These are phyloP conservation scores for Aspergillus fijiensis DNA, from an alignment of 2,329 filamentous ascomycete species.

Conservation along the genomic window DNA sequence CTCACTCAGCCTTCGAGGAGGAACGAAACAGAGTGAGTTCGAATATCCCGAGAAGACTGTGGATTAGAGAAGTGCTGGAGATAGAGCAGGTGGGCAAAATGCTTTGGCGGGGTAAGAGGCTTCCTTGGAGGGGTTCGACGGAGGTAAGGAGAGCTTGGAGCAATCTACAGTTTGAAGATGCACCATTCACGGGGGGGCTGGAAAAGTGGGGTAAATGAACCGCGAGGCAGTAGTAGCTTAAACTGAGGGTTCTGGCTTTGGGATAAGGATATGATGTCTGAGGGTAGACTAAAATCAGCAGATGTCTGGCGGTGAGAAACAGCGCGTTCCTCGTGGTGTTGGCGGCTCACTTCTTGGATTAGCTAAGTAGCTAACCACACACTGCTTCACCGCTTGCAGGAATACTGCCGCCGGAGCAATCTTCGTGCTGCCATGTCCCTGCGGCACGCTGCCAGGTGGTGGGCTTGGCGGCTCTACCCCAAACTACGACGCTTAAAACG, in stretches of 20 bases:
- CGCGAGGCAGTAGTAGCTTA: constrained; percentile 5
- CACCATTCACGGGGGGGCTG: constrained; percentile 8
- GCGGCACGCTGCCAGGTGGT: no score
- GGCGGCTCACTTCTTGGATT: constrained; percentile 3
- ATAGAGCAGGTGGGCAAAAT: constrained; percentile 15
- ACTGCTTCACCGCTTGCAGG: no score
- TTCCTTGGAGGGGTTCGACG: constrained; percentile 26
- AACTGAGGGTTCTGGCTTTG: constrained; percentile 10
- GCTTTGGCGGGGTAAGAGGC: constrained; percentile 30
- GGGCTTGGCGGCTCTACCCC: no score
- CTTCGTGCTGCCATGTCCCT: neutral
- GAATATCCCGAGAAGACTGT: constrained; percentile 8
- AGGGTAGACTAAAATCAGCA: constrained; percentile 10
- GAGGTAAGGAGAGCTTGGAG: constrained; percentile 14
- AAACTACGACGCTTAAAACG: no score
- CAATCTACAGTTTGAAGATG: constrained; percentile 12
- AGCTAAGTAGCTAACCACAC: neutral
- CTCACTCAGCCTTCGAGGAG: constrained; percentile 11
- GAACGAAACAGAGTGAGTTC: neutral
- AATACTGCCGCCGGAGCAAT: constrained; percentile 7
- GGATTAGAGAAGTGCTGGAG: constrained; percentile 14
- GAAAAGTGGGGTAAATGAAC: constrained; percentile 13
- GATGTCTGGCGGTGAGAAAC: constrained; percentile 22
- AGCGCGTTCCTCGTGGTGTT: constrained; percentile 15
- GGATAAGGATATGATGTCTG: constrained; percentile 6